Base-by-base conservation (phyloP, 2,329 filamentous ascomycete species). In the Samsoniella hepiali region DNA sequence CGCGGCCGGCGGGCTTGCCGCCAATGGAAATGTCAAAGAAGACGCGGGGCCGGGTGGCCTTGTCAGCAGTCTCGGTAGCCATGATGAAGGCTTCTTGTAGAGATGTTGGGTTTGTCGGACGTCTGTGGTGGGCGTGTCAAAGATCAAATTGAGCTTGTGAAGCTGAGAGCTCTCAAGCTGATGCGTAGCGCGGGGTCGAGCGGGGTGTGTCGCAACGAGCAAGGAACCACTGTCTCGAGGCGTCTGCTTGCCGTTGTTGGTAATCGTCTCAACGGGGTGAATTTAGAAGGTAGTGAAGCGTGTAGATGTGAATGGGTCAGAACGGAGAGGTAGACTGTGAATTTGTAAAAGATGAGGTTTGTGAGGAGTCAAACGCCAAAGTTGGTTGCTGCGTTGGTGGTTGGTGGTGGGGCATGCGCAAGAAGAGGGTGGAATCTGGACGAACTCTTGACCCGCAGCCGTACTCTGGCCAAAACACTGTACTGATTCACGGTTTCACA, bases 21-120 rank as follows among this genome's bases (percentile, higher is more conserved):
- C 90, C 93, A 73, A 98, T 89, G 66, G 88, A 82, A 74, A 99
- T 88, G 81, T 98, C 93, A 77, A 99, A 97, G 82, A 89, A 99
- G 79, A 97, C 93, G 70, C 91, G 88, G 74, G 87, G 86, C 72
- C 91, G 89, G 75, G 82, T 82, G 81, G 74, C 68, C 71, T 79
- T 79, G 70, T 77, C 72, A 64, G 77, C 77, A 56, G 60, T 38
- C 65, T 77, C 74, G 64, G 78, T 69, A 56, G 75, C 73, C 80
- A 81, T 82, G n/a, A n/a, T 58, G 4, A 29, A 42, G 8, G 17
- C 34, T 2, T 15, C 17, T 50, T 38, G 3, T 7, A 42, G 34
- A 22, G 9, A 8, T n/a, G 31, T 31, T 11, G 8, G 22, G 22
- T 40, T 8, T 51, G 47, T n/a, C 22, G 56, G 27, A 11, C 22